Base-by-base conservation (phyloP, 352 stramenopile species). In the Phytophthora uliginosa region DNA sequence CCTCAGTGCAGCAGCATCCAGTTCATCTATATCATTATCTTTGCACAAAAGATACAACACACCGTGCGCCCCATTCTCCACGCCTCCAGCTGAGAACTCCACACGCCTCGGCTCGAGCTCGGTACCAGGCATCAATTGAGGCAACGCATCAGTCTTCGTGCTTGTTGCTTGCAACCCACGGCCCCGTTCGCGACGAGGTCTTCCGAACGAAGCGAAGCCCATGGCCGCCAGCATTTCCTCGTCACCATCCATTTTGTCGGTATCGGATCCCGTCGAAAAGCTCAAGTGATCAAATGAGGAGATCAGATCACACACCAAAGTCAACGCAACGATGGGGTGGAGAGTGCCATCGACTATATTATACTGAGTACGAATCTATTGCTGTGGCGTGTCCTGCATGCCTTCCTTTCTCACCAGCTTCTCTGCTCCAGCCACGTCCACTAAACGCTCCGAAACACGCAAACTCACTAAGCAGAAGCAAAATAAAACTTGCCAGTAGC, bases 161-260 rank as follows among this genome's bases (percentile, higher is more conserved):
- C 8, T 53, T 5, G 34, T 26, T 17, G 26, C 24, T 6, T 58
- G 26, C 20, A 54, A 61, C 33, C 12, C 2, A 12, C 45, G 36
- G n/a, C 20, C 22, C 6, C 36, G 62, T 0, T 56, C 47, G 12
- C 63, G 60, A 42, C 59, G 71, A 59, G 65, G 63, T 28, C 64
- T 63, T 1, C 89, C 89, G 68, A 95, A 95, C 36, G 76, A 79
- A 22, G 81, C 66, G 47, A 95, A 94, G 45, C 89, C 89, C 74
- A 95, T 77, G 13, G 85, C 61, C 10, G 71, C 66, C 34, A 71
- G 72, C 67, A 81, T 69, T 18, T 74, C 71, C 4, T 89, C 73
- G 1, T 85, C 71, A 69, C 66, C 69, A 75, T 60, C 72, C 78
- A 85, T 82, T 72, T 62, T 15, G 42, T 45, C 20, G 17, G 18